Base-by-base conservation (phyloP, 352 stramenopile species). In the Globisporangium solare region DNA sequence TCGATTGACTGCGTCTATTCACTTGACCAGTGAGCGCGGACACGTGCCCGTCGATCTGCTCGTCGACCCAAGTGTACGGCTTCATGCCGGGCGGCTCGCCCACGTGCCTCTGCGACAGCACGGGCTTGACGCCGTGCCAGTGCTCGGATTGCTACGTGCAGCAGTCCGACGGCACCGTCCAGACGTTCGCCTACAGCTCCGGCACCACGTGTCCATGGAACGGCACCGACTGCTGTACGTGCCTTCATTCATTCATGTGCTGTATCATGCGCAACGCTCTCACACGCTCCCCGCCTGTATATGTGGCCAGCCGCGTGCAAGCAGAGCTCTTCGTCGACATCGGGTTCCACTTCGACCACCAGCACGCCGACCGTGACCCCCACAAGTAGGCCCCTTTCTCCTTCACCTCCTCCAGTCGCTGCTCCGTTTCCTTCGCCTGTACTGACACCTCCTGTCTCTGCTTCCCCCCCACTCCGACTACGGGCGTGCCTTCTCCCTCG, bases 61-160 rank as follows among this genome's bases (percentile, higher is more conserved):
- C 68, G 27, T 71, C 63, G 27, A 73, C 61, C 2, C 56, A 61
- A 12, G n/a, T 79, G 17, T 71, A 64, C 31, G 74, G 74, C 20
- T 85, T 85, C 42, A 53, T 51, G 6, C 49, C 70, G 0, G 65
- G 63, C 59, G 74, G 72, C 6, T 18, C 10, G 11, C 24, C 55
- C 14, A 61, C 52, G 32, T 81, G 72, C 41, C 61, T 50, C 20
- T 84, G 74, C 32, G 60, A 51, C 17, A 67, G 67, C n/a, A 48
- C 60, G 6, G 63, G 66, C 31, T 20, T 46, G 8, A 54, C 47
- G 37, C 49, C 53, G 32, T 84, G 74, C 61, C 66, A 62, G 21
- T 84, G 74, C 57, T 64, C 66, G 14, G 53, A 76, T 47, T 85
- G 74, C 63, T 85, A 79, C 46, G 5, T 22, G 15, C 20, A 67